phyloP scores from a whole-genome alignment of 129 eudicot species.

The Lonicera japonica region DNA sequence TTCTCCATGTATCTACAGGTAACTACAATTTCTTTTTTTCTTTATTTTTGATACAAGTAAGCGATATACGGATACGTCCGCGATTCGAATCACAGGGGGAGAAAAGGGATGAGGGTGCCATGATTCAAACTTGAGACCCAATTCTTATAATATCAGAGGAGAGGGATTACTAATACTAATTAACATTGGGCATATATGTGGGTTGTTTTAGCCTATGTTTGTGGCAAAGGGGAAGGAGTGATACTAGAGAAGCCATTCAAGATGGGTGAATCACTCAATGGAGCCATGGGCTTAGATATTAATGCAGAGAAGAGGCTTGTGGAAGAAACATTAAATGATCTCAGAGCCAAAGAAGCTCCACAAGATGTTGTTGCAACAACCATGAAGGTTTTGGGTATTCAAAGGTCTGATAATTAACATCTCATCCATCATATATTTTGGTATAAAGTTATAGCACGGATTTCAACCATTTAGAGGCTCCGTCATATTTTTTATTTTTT shows the following conservation, averaged over 20 bases:
- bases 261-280: not conserved
- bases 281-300: not conserved
- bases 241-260: not conserved
- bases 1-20: constrained; percentile 62
- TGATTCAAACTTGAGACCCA: too few species aligned
- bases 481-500: too few species aligned
- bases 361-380: not conserved
- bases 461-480: too few species aligned
- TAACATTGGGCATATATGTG: not conserved
- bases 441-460: too few species aligned
- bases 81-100: too few species aligned
- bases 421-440: too few species aligned
- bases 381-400: not conserved
- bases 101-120: too few species aligned
- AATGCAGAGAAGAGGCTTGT: not conserved
- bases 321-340: not conserved
- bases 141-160: too few species aligned
- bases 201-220: not conserved
- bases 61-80: too few species aligned
- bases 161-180: not conserved
- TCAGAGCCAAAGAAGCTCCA: not conserved
- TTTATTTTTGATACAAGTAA: too few species aligned
- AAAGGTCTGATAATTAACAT: too few species aligned
- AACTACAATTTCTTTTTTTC: not conserved
- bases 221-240: not conserved